Evolutionary conservation across 345 rosid genomes (phyloP).

Genomic region (Linum lewisii): DNA sequence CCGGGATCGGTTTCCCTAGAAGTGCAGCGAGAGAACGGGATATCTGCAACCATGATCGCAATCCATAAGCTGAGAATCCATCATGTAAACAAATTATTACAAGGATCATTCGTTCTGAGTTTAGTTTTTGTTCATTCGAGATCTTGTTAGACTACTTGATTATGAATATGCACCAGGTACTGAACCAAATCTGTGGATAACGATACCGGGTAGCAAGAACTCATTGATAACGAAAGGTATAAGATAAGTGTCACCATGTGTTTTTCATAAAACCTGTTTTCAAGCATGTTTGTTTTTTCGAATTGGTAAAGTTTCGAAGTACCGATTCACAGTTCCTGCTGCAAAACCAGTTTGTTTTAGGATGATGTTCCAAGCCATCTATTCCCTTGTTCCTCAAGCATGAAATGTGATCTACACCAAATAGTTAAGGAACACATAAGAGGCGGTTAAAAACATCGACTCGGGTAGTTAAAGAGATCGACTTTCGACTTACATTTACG

Average conservation of each 20-base stretch:
- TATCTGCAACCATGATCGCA: conserved; percentile 33
- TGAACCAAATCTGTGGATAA: too few species aligned
- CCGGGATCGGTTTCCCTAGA: conserved; percentile 48
- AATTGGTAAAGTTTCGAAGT: conserved; percentile 4
- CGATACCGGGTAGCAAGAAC: too few species aligned
- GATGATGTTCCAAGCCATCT: conserved; percentile 12
- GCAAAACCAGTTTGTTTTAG: conserved; percentile 54
- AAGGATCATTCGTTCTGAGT: background rate
- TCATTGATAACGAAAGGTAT: too few species aligned
- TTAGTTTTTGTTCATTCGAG: background rate
- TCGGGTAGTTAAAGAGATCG: background rate
- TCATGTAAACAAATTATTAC: background rate
- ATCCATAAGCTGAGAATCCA: background rate
- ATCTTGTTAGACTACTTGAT: background rate
- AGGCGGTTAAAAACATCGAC: conserved; percentile 12
- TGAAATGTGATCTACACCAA: conserved; percentile 42
- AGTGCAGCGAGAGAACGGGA: conserved; percentile 44
- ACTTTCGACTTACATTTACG: conserved; percentile 38
- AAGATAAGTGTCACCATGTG: too few species aligned
- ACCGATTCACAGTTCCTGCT: conserved; percentile 57
- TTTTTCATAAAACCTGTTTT: too few species aligned
- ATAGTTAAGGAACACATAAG: conserved; percentile 13
- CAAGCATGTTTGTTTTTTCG: too few species aligned
- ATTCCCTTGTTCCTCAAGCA: conserved; percentile 30
- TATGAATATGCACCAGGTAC: too few species aligned